A percentile compares a stretch with the other conserved stretches of the same genome.
These are phyloP conservation scores for Coprinopsis sp. DNA, from an alignment of 768 basidiomycete genomes.

Conservation along the genomic window DNA sequence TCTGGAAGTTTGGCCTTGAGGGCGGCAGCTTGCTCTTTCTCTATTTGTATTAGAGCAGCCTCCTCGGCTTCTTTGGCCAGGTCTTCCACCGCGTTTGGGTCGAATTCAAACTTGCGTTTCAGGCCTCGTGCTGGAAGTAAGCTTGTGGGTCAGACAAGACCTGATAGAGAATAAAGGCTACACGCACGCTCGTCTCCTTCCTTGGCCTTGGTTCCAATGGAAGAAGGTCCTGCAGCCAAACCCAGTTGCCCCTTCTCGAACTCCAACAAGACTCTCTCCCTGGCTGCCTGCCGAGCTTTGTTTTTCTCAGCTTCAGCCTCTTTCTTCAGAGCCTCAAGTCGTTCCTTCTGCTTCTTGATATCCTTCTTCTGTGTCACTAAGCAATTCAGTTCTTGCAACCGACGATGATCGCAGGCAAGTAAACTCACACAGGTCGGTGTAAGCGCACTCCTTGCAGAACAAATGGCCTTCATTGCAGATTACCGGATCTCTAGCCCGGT, in stretches of 20 bases:
- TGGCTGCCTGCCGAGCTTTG: slow-evolving; percentile 65
- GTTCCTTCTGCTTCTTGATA: slow-evolving; percentile 85
- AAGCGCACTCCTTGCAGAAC: slow-evolving; percentile 94
- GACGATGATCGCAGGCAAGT: background rate
- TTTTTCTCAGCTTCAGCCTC: slow-evolving; percentile 79
- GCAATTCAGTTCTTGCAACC: slow-evolving; percentile 14
- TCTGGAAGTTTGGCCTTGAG: slow-evolving; percentile 88
- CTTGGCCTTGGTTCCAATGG: slow-evolving; percentile 37
- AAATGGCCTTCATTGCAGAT: slow-evolving; percentile 84
- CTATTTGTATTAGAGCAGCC: slow-evolving; percentile 76
- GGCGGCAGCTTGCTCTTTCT: slow-evolving; percentile 79
- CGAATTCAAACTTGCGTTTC: slow-evolving; percentile 87
- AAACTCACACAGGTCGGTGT: slow-evolving; percentile 73
- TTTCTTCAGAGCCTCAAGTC: slow-evolving; percentile 65
- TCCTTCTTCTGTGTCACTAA: slow-evolving; percentile 86
- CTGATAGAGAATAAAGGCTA: background rate
- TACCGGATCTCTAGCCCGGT: slow-evolving; percentile 77
- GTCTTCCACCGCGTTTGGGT: slow-evolving; percentile 62
- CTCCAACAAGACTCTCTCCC: slow-evolving; percentile 84
- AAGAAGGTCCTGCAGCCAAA: slow-evolving; percentile 44
- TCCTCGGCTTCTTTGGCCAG: slow-evolving; percentile 84
- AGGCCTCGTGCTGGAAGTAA: slow-evolving; percentile 45
- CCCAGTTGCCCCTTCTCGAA: slow-evolving; percentile 86
- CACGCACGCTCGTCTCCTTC: slow-evolving; percentile 27
- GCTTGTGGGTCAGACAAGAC: background rate